Base-by-base conservation (phyloP, 495 filamentous ascomycete species). In the Trichocladium antarcticum region DNA sequence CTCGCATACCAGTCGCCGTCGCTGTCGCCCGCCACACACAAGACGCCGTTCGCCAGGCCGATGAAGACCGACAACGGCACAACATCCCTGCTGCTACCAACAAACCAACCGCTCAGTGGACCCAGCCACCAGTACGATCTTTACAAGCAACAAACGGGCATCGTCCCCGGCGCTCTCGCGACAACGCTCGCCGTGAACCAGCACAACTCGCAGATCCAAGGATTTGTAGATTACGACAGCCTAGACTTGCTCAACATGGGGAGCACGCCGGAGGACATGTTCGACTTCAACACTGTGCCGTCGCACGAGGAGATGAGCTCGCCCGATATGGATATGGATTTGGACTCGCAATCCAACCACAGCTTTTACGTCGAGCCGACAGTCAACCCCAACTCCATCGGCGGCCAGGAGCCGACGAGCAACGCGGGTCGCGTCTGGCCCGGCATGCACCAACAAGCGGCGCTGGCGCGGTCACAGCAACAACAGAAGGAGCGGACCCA, bases 91-190 rank as follows among this genome's bases (percentile, higher is more conserved):
- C 59, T 66, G 11, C 61, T 69, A 31, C 55, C 55, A 5, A 52
- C 64, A 19, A 76, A 74, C 29, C 78, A 82, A 59, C 65, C 69
- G 12, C 79, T 87, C 56, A 76, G 80, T 37, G 87, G 75, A 16
- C 89, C 90, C 8, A 95, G 87, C 59, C 87, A 95, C 70, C 84
- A 89, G 60, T 98, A 98, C 68, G 83, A 89, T 52, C 79, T 82
- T 37, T 87, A 94, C 67, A 83, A 84, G 65, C 90, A 98, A 60
- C 88, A 95, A 66, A 92, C 89, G 3, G 87, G 87, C 47, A 75
- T 94, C 24, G 84, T 89, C 0, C 80, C 84, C 1, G 86, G 85
- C 37, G 87, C 83, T 21, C 61, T 92, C 51, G 79, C 81, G 34
- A 81, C 74, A 50, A 80, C 84, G 1, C 68, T 84, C 57, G 79